A percentile compares a stretch with the other conserved stretches of the same genome.
Conservation (phyloP, 805 yeast species). For the Jamesozyma jinghongensis region DNA sequence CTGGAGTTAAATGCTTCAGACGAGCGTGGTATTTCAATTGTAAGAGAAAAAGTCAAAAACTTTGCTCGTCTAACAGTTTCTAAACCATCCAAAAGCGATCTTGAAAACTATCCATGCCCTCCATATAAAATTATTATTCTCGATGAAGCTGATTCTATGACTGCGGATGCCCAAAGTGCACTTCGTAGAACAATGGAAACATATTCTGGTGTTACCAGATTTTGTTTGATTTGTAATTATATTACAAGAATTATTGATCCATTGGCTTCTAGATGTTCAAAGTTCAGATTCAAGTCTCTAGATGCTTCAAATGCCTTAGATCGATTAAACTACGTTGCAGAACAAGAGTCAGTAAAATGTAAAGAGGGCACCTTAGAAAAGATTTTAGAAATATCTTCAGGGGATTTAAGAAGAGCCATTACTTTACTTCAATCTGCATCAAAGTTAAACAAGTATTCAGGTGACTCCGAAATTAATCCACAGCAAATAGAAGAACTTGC, state of each 20-base stretch:
- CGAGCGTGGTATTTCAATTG: constrained; percentile 83
- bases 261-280: constrained; percentile 90
- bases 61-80: constrained; percentile 83
- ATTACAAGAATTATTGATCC: constrained; percentile 97
- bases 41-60: constrained; percentile 73
- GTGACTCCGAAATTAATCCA: constrained; percentile 35
- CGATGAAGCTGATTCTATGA: constrained; percentile 97
- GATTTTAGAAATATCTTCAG: constrained; percentile 65
- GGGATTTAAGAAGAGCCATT: constrained; percentile 90
- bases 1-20: constrained; percentile 84
- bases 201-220: constrained; percentile 81
- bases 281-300: constrained; percentile 78
- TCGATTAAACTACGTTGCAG: constrained; percentile 53
- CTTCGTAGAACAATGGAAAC: constrained; percentile 90
- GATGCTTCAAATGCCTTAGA: constrained; percentile 61
- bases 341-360: constrained; percentile 37
- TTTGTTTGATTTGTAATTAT: constrained; percentile 91
- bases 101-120: constrained; percentile 81
- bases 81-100: constrained; percentile 62
- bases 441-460: constrained; percentile 36
- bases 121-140: constrained; percentile 88
- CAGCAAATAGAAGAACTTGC: constrained; percentile 58
- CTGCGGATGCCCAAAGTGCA: constrained; percentile 93
- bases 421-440: constrained; percentile 82
- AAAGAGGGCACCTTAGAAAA: constrained; percentile 48